Evolutionary conservation across 2,329 filamentous ascomycete genomes (phyloP).

Genomic region (Diaporthe velutina): DNA sequence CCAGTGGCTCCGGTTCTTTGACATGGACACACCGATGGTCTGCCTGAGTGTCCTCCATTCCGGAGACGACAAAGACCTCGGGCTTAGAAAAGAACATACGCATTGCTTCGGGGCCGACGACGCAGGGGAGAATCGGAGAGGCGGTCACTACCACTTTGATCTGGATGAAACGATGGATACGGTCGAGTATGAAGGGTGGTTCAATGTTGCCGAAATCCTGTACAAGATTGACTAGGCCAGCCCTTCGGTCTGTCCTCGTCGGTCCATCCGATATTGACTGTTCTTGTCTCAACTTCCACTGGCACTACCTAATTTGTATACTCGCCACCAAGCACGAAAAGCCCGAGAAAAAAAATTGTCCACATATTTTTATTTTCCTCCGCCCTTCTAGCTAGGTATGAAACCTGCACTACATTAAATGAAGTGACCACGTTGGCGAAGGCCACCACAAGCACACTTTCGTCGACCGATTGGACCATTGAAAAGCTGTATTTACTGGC

Average conservation of each 20-base stretch:
- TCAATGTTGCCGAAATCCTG: slow-evolving; percentile 56
- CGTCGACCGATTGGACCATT: no score
- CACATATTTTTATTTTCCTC: no score
- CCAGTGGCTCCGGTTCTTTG: slow-evolving; percentile 55
- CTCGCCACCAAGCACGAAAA: no score
- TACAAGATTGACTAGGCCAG: slow-evolving; percentile 9
- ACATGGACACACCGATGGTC: slow-evolving; percentile 52
- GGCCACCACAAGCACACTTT: no score
- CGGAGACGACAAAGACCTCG: slow-evolving; percentile 52
- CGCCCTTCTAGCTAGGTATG: no score
- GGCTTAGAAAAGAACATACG: slow-evolving; percentile 60
- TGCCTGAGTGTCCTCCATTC: slow-evolving; percentile 58
- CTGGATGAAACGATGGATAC: slow-evolving; percentile 47
- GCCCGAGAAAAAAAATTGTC: no score
- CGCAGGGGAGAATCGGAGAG: slow-evolving; percentile 43
- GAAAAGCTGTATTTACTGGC: no score
- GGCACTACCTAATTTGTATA: not conserved
- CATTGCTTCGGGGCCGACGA: slow-evolving; percentile 56
- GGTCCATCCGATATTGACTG: not conserved
- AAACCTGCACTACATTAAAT: no score
- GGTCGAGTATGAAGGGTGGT: slow-evolving; percentile 61
- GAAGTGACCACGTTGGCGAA: no score
- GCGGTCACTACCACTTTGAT: slow-evolving; percentile 62
- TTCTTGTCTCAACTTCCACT: not conserved
- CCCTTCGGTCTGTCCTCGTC: not conserved